A percentile compares a stretch with the other conserved stretches of the same genome.
These are phyloP conservation scores for Fraxinus albicans DNA, from an alignment of 305 asterid genomes.

Conservation along the genomic window DNA sequence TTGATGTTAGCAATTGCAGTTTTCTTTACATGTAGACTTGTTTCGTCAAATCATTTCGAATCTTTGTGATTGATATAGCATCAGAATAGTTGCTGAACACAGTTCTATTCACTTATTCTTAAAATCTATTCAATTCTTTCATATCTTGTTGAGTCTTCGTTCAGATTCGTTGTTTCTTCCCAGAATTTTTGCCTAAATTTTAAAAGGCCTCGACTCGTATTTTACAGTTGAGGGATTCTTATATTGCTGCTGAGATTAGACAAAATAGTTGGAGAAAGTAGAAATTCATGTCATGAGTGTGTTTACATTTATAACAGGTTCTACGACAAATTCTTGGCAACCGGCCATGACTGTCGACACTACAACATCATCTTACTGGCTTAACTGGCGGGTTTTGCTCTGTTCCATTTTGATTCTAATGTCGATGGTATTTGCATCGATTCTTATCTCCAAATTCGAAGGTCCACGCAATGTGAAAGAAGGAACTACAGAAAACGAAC, in stretches of 20 bases:
- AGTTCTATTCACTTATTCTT: not conserved
- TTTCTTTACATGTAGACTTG: not conserved
- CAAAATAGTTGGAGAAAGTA: not conserved
- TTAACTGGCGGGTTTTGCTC: constrained; percentile 82
- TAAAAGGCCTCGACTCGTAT: not conserved
- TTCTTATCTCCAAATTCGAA: constrained; percentile 72
- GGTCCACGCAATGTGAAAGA: constrained; percentile 33
- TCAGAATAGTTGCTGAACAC: not conserved
- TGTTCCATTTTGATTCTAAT: constrained; percentile 66
- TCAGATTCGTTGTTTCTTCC: not conserved
- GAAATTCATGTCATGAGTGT: constrained; percentile 48
- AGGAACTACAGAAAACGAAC: constrained; percentile 26
- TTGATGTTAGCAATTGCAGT: not conserved
- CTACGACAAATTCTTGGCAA: constrained; percentile 72
- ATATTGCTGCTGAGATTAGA: not conserved
- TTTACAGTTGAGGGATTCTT: not conserved
- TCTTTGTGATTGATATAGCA: not conserved
- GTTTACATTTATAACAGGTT: constrained; percentile 72
- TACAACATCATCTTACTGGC: constrained; percentile 77
- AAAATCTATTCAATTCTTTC: constrained; percentile 30
- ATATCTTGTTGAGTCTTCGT: constrained; percentile 11
- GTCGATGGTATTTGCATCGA: constrained; percentile 64
- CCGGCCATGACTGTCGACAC: constrained; percentile 74
- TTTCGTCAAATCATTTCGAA: not conserved
- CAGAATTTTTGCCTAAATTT: not conserved